These are phyloP conservation scores for Ustilago loliicola DNA, from an alignment of 1,284 basidiomycete species.

Conservation along the genomic window DNA sequence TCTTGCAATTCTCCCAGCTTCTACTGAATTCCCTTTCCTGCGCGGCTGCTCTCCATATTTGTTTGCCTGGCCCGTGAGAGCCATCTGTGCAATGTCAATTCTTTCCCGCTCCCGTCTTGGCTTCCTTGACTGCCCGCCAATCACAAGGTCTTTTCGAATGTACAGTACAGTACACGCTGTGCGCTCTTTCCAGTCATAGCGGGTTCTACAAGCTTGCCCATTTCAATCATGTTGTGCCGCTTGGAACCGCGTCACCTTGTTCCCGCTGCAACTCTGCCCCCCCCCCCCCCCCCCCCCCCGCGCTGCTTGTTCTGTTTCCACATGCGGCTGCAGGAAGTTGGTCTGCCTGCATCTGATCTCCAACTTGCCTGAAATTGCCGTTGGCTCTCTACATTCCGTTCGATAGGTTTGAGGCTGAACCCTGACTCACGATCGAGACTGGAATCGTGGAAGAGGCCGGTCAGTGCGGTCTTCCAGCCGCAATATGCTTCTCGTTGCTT, in stretches of 20 bases:
- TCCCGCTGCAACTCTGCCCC: not conserved
- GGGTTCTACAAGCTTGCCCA: not conserved
- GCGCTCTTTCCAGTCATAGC: not conserved
- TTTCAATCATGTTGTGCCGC: not conserved
- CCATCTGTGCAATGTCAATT: not conserved
- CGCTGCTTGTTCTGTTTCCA: not conserved
- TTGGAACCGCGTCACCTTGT: slow-evolving; percentile 1
- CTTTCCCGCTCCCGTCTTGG: slow-evolving; percentile 9
- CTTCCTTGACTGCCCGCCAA: not conserved
- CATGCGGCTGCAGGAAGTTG: slow-evolving; percentile 1
- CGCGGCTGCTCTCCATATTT: not conserved
- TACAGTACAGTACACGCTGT: too few species aligned
- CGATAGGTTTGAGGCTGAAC: not conserved
- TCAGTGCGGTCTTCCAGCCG: slow-evolving; percentile 2
- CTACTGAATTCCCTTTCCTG: not conserved
- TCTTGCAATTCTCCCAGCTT: not conserved
- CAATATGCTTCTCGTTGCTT: not conserved
- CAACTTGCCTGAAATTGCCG: not conserved
- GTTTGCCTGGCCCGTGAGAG: not conserved
- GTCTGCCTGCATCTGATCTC: not conserved
- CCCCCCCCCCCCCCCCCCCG: too few species aligned
- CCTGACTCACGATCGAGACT: not conserved
- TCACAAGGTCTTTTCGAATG: not conserved
- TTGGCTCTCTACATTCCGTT: not conserved
- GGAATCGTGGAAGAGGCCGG: not conserved